Conservation (phyloP, 345 rosid genomes). For the Aquilaria malaccensis region DNA sequence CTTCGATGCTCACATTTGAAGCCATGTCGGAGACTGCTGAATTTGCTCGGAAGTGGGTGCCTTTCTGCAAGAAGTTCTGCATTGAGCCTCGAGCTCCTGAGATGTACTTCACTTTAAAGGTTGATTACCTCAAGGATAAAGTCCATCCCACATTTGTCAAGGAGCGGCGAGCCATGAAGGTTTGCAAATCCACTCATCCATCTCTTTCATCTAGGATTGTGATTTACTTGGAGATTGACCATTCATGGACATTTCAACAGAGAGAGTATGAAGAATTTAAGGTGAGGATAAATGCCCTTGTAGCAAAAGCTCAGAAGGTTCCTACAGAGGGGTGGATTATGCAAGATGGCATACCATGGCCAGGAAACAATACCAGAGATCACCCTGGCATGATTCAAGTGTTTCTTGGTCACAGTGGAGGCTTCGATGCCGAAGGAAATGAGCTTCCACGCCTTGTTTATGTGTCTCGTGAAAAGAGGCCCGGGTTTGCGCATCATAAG, state of each 20-base stretch:
- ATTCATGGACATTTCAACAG: constrained; percentile 31
- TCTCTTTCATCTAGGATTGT: neutral
- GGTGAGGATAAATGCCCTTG: constrained; percentile 80
- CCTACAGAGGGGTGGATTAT: constrained; percentile 94
- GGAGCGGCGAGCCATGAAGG: constrained; percentile 98
- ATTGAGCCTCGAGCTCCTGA: constrained; percentile 81
- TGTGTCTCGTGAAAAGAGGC: constrained; percentile 87
- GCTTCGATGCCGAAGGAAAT: constrained; percentile 72
- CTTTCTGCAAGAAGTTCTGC: constrained; percentile 65
- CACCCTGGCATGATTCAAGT: constrained; percentile 98
- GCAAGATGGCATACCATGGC: constrained; percentile 99
- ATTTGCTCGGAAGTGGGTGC: constrained; percentile 86
- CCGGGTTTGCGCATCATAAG: constrained; percentile 85
- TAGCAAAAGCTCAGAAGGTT: constrained; percentile 75
- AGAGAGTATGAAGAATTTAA: constrained; percentile 97
- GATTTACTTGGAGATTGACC: neutral
- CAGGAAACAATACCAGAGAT: constrained; percentile 96
- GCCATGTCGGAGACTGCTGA: constrained; percentile 76
- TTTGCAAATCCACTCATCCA: constrained; percentile 12
- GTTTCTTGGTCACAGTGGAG: constrained; percentile 84
- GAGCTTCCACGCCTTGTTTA: constrained; percentile 83
- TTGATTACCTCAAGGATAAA: constrained; percentile 96
- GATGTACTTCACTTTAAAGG: constrained; percentile 61
- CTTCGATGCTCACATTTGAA: constrained; percentile 95
- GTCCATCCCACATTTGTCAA: constrained; percentile 93